Conservation (phyloP, 805 yeast species). For the Lipomyces spencermartinsiae region DNA sequence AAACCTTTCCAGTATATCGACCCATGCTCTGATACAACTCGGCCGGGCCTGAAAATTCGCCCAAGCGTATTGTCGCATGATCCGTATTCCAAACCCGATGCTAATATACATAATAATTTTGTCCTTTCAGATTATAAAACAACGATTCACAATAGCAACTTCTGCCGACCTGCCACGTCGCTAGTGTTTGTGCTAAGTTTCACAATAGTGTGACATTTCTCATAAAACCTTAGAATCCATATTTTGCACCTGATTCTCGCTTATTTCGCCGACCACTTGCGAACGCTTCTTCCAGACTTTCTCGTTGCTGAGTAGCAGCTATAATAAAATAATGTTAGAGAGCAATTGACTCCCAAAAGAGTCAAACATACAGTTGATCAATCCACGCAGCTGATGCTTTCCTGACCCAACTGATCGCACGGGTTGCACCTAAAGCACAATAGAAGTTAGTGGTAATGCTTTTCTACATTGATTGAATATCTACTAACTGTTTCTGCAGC, state of each 20-base stretch:
- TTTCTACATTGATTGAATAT: background rate
- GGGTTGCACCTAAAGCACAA: slow-evolving; percentile 35
- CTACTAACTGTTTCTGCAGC: slow-evolving; percentile 43
- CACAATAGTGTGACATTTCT: background rate
- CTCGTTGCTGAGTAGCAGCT: slow-evolving; percentile 45
- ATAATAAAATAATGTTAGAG: slow-evolving; percentile 19
- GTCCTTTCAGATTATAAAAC: background rate
- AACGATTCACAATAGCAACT: background rate
- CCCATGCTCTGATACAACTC: no score
- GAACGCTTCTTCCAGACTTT: slow-evolving; percentile 46
- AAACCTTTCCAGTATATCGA: no score
- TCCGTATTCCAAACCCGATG: background rate
- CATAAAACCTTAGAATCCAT: slow-evolving; percentile 41
- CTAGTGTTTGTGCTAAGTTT: background rate
- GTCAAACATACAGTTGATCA: slow-evolving; percentile 35
- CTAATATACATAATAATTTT: background rate
- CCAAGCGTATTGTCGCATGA: background rate
- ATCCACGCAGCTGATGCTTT: slow-evolving; percentile 45
- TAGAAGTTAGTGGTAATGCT: background rate
- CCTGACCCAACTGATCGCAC: slow-evolving; percentile 46
- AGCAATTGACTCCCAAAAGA: background rate
- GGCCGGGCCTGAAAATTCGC: no score
- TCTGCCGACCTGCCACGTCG: background rate
- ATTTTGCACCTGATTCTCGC: slow-evolving; percentile 42
- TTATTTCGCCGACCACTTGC: slow-evolving; percentile 40